Conservation (phyloP, 176 grass and related monocot species). For the Aegilops tauschii region DNA sequence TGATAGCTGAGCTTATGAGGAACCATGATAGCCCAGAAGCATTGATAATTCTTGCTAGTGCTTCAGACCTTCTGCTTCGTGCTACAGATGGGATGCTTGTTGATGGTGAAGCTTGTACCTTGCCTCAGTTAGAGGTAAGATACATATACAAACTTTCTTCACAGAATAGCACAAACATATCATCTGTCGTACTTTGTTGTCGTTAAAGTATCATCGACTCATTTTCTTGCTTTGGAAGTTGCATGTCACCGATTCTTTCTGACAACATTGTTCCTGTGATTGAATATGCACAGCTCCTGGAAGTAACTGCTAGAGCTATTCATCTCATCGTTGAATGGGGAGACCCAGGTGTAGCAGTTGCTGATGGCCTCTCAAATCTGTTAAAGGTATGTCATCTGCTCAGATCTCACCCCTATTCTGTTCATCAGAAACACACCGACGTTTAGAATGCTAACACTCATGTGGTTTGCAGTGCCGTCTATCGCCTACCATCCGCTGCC, state of each 20-base stretch:
- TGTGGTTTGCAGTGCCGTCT: constrained; percentile 83
- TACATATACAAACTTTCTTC: background rate
- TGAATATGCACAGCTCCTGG: constrained; percentile 61
- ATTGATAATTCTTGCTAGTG: constrained; percentile 82
- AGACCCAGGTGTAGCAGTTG: constrained; percentile 73
- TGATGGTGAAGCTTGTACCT: constrained; percentile 96
- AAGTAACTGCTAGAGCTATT: constrained; percentile 90
- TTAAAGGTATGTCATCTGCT: constrained; percentile 55
- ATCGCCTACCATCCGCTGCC: constrained; percentile 86
- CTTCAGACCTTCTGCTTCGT: constrained; percentile 88
- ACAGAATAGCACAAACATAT: background rate
- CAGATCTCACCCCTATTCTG: background rate
- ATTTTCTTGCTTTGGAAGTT: background rate
- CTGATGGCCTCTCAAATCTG: constrained; percentile 94
- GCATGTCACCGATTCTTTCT: background rate
- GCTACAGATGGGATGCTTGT: constrained; percentile 98
- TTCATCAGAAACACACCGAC: background rate
- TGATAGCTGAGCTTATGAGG: constrained; percentile 97
- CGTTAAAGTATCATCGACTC: background rate
- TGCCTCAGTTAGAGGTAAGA: constrained; percentile 94
- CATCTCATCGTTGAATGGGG: constrained; percentile 94
- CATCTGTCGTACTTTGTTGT: background rate
- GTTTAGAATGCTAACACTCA: constrained; percentile 19
- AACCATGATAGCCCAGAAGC: constrained; percentile 92
- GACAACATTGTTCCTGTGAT: background rate